Evolutionary conservation across 1,139 yeast species (phyloP), one percentile per base, ranked within the genome.

Genomic region (Eremothecium coryli): DNA sequence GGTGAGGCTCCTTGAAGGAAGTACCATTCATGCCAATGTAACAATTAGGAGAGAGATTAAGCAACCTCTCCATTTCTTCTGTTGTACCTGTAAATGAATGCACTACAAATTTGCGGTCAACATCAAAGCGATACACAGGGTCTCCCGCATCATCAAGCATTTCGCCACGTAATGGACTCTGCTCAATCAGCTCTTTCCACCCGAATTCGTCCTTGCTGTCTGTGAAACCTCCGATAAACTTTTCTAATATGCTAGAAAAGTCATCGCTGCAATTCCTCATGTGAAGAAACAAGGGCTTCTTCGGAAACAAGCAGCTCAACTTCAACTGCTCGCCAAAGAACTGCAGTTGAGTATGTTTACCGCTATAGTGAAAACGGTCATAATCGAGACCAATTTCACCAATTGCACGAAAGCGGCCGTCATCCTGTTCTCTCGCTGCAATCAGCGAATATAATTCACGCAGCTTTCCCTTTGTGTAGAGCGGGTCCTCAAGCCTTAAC

Each of bases 331-430:
- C 66, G 40, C 65, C 66, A 52, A 90, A 90, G 61, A 76, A 82
- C 22, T 67, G 55, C 29, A 62, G 48, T 55, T 90, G 99, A 42
- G 73, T 73, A 6, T 70, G 75, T 37, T 68, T 73, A 1, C 82
- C 65, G 0, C 95, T 73, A 50, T 74, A 82, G 50, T 82, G 78
- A 35, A 93, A 63, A 39, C 99, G 64, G 56, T 90, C 98, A 55
- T 88, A 90, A 54, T 90, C 99, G 34, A 90, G 66, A 0, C 98
- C 97, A 36, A 86, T 76, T 57, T 88, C 97, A 10, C 97, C 97
- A 60, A 85, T 77, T 3, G 95, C 88, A 18, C 54, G 41, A 23
- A 57, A 56, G 46, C 68, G 70, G 8, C 61, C 54, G 1, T 80
- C 84, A 15, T 52, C 44, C 5, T 57, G 41, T 23, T 64, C 56